These are phyloP conservation scores for Lizonia empirigonia DNA, from an alignment of 2,329 filamentous ascomycete genomes.

Conservation along the genomic window DNA sequence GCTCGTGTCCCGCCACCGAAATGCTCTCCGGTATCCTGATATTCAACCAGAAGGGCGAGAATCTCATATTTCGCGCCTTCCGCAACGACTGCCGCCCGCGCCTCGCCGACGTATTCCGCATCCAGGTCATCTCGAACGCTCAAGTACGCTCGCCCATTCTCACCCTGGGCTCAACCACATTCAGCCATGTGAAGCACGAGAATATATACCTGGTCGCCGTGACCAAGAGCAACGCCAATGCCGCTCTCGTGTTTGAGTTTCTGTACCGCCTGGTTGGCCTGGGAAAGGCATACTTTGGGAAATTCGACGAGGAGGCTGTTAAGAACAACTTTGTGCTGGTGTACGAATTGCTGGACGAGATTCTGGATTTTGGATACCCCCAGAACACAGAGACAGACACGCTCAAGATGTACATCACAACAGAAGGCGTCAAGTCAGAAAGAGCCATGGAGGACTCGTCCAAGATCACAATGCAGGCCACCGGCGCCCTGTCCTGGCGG, in stretches of 20 bases:
- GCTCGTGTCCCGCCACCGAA: constrained; percentile 11
- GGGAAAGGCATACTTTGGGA: constrained; percentile 95
- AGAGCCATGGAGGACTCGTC: constrained; percentile 86
- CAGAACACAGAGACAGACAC: constrained; percentile 99
- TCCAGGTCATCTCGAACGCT: constrained; percentile 98
- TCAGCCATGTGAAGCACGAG: constrained; percentile 99
- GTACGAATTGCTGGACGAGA: constrained; percentile 96
- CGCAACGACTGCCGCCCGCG: constrained; percentile 97
- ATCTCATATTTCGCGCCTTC: constrained; percentile 98
- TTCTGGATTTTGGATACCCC: constrained; percentile 97
- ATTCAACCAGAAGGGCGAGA: constrained; percentile 99
- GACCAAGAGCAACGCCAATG: constrained; percentile 99
- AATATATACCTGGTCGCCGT: constrained; percentile 98
- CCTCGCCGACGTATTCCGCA: constrained; percentile 98
- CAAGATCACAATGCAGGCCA: constrained; percentile 99
- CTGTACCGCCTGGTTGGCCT: constrained; percentile 88
- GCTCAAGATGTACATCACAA: constrained; percentile 99
- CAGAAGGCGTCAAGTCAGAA: constrained; percentile 95
- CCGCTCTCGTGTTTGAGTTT: constrained; percentile 96
- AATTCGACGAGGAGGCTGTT: constrained; percentile 98
- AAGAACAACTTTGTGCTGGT: constrained; percentile 99
- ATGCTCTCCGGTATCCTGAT: constrained; percentile 98
- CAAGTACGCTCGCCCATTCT: constrained; percentile 97
- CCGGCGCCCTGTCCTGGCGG: constrained; percentile 94
- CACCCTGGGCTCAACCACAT: constrained; percentile 95